A percentile compares a stretch with the other conserved stretches of the same genome.
phyloP scores from a whole-genome alignment of 371 early-diverging fungal species.

The Cokeromyces recurvatus region DNA sequence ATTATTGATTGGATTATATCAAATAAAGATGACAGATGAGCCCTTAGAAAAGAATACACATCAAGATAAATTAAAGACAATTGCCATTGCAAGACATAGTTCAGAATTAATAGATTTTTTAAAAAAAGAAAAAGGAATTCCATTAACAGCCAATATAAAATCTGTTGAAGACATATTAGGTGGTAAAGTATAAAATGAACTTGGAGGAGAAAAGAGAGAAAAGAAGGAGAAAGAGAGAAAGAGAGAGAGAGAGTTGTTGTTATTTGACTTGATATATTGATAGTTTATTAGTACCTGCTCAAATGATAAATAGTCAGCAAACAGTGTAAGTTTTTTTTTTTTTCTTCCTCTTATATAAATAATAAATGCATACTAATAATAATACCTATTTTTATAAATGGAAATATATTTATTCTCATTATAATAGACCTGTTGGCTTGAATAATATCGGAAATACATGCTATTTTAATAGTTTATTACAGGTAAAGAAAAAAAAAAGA shows the following conservation, averaged over 20 bases:
- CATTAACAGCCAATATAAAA: background rate
- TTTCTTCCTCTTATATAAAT: background rate
- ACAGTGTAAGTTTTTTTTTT: conserved; percentile 10
- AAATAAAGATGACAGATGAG: conserved; percentile 31
- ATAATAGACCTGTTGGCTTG: conserved; percentile 63
- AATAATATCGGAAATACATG: conserved; percentile 91
- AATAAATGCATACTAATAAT: background rate
- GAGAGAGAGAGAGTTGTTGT: background rate
- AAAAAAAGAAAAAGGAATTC: conserved; percentile 17
- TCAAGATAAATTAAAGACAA: conserved; percentile 21
- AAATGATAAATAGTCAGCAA: conserved; percentile 8
- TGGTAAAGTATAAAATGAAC: conserved; percentile 12
- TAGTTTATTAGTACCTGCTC: conserved; percentile 9
- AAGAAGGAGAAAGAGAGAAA: background rate
- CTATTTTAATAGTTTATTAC: conserved; percentile 80
- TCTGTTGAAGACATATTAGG: conserved; percentile 14
- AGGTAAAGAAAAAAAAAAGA: no score
- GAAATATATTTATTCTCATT: background rate
- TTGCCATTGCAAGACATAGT: conserved; percentile 33
- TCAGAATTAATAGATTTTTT: conserved; percentile 20
- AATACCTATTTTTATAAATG: background rate
- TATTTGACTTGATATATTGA: no score
- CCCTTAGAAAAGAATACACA: conserved; percentile 24
- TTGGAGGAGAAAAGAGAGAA: background rate
- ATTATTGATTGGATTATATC: conserved; percentile 26